Evolutionary conservation across 371 early-diverging fungal genomes (phyloP).

Genomic region (Mortierella sp.): DNA sequence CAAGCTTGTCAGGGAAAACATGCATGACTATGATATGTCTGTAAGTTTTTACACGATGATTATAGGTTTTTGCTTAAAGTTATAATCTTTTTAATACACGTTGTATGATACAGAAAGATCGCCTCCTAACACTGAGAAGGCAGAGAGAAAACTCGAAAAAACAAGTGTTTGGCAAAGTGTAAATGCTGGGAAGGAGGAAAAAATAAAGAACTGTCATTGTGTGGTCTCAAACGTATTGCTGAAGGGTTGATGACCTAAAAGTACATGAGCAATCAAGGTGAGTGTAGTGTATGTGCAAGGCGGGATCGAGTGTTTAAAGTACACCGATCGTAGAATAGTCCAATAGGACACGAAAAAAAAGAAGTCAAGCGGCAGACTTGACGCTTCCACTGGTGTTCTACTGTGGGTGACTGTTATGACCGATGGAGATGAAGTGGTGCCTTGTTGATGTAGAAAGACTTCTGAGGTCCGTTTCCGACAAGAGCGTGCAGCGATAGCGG

Average conservation of each 20-base stretch:
- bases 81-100: too few relatives aligned
- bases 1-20: too few relatives aligned
- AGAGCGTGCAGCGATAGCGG: conserved; percentile 59
- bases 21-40: too few relatives aligned
- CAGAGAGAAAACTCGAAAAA: not conserved
- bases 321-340: not conserved
- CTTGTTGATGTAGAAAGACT: conserved; percentile 56
- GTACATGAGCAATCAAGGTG: too few relatives aligned
- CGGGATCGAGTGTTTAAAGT: too few relatives aligned
- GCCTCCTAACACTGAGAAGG: too few relatives aligned
- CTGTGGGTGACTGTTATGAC: conserved; percentile 37
- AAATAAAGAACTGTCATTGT: not conserved
- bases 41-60: too few relatives aligned
- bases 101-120: too few relatives aligned
- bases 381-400: conserved; percentile 2
- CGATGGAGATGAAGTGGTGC: conserved; percentile 44
- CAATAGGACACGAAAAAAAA: not conserved
- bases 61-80: too few relatives aligned
- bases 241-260: too few relatives aligned
- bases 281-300: conserved; percentile 10
- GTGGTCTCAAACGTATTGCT: not conserved
- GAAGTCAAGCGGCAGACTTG: too few relatives aligned
- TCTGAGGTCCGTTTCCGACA: conserved; percentile 64
- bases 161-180: not conserved
- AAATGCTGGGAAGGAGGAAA: conserved; percentile 3